A percentile compares a stretch with the other conserved stretches of the same genome.
phyloP scores from a whole-genome alignment of 2,329 filamentous ascomycete species.

The Phialophora chinensis region DNA sequence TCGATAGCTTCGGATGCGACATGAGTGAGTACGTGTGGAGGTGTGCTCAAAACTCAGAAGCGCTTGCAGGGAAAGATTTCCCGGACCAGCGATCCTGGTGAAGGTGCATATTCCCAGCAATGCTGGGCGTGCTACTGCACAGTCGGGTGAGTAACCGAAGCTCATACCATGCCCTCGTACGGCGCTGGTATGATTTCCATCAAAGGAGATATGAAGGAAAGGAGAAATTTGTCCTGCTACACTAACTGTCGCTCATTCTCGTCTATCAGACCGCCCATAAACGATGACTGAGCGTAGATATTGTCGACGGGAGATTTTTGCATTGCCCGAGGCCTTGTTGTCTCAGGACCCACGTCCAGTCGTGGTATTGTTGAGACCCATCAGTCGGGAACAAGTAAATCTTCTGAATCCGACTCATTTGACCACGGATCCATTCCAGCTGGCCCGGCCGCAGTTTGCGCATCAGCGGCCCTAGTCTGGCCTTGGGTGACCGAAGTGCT shows the following conservation, averaged over 20 bases:
- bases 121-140: neutral
- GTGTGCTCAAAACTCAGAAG: neutral
- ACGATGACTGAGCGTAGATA: neutral
- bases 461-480: conserved; percentile 20
- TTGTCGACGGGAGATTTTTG: neutral
- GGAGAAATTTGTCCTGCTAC: neutral
- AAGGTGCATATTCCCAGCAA: neutral
- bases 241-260: neutral
- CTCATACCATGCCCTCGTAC: neutral
- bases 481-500: neutral
- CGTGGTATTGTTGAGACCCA: conserved; percentile 1
- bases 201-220: neutral
- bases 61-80: neutral
- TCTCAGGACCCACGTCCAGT: conserved; percentile 11
- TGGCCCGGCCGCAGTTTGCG: conserved; percentile 28
- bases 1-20: neutral
- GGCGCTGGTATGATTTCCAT: neutral
- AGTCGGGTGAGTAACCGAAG: neutral
- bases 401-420: conserved; percentile 29
- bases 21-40: neutral
- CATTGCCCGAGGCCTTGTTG: neutral
- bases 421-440: conserved; percentile 26
- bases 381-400: conserved; percentile 29
- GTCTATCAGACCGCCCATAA: conserved; percentile 2
- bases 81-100: neutral